Base-by-base conservation (phyloP, 2,329 filamentous ascomycete species). In the Microsporum canis region DNA sequence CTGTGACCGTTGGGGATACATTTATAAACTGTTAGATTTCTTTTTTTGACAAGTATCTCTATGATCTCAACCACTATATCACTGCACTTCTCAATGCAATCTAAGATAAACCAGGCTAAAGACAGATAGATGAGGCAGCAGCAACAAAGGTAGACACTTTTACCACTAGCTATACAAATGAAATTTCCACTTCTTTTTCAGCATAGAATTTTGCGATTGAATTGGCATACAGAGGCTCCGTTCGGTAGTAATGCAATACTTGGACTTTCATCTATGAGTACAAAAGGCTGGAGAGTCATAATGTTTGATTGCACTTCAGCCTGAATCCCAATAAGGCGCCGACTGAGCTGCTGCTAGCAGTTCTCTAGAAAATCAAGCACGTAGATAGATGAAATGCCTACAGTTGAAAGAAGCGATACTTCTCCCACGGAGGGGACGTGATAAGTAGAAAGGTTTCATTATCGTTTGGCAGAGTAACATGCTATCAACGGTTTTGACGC, bases 401-500 rank as follows among this genome's bases (percentile, higher is more conserved):
- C 39, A 57, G 23, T 27, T 31, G 55, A 29, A 31, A 57, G n/a
- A 57, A 27, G 17, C 41, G 33, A 17, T n/a, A 14, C 33, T 36
- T 55, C 33, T 36, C 14, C 31, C 3, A 14, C 27, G 29, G 49
- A 47, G 43, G 31, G 31, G 31, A 17, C 31, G 51, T 43, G 55
- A 36, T 23, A 41, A 27, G 55, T 57, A 57, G 39, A 57, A 57
- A 57, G 39, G 31, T 17, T 57, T 57, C 55, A 57, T 57, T 57
- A 57, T 57, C 55, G 55, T 57, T 57, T 57, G 39, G 55, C 36
- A 41, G 55, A 39, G 55, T 57, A 43, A 34, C 39, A 43, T 43
- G 55, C 55, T 41, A 57, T 43, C 55, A 36, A 55, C 51, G 51
- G 29, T 57, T 57, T 57, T 57, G 55, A 43, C 55, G 34, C 55